Evolutionary conservation across 805 yeast species (phyloP), one percentile per base, ranked within the genome.

Genomic region (Clavispora carvajalis): DNA sequence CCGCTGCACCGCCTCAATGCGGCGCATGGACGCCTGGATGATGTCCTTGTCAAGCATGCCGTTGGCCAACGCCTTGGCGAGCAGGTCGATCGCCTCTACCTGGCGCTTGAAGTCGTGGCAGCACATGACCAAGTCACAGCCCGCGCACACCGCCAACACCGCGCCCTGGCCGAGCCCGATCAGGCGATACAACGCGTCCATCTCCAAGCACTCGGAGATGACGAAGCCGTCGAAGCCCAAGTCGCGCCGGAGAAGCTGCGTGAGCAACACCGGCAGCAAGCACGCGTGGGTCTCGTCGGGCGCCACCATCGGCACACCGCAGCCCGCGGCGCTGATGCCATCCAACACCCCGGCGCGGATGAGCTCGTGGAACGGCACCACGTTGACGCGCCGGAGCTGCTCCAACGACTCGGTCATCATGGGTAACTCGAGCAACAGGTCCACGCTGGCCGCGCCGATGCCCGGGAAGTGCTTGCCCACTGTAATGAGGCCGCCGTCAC

Each of bases 401-500:
- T 71, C 76, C 21, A 74, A 58, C 3, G 78, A 66, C 38, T 79
- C 84, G 3, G 74, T 65, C 53, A 79, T 72, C 70, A 77, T 74
- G 5, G 83, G 83, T 22, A 78, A 54, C 43, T 79, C 83, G 33
- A 77, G 58, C 28, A 77, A 57, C 3, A 78, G 69, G 51, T 79
- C 82, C 5, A 79, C 79, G 16, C 72, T 67, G 1, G 82, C 82
- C 40, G 74, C 73, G 3, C 84, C 84, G 38, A 76, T 77, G 1
- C 85, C 85, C 0, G 85, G 85, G 49, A 79, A 79, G 57, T 80
- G 84, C 49, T 79, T 79, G 0, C 82, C 84, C 42, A 78, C 72
- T 2, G 77, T 67, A 26, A 73, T 54, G 10, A 79, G 52, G 1
- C 82, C 81, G 10, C 79, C 81, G 33, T 67, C 76, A 38, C 65